phyloP scores from a whole-genome alignment of 805 yeast genomes.

The Candida coquimbonensis region DNA sequence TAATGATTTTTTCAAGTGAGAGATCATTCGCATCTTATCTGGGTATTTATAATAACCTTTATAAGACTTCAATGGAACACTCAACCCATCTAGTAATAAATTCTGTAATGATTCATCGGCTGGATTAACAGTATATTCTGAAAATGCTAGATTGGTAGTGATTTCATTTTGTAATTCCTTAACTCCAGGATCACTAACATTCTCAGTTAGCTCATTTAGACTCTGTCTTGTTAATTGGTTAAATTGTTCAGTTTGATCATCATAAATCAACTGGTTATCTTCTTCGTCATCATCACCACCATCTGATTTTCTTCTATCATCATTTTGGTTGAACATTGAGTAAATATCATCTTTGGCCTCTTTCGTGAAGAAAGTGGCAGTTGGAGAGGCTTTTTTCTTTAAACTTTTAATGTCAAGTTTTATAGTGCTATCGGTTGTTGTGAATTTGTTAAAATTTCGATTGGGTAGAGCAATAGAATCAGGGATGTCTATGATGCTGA shows the following conservation, averaged over 20 bases:
- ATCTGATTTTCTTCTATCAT: slow-evolving; percentile 22
- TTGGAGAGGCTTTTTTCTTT: slow-evolving; percentile 54
- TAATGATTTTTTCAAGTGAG: slow-evolving; percentile 30
- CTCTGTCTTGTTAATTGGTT: slow-evolving; percentile 14
- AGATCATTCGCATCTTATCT: slow-evolving; percentile 28
- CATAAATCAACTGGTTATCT: slow-evolving; percentile 19
- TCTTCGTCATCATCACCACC: slow-evolving; percentile 11
- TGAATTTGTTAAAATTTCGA: background rate
- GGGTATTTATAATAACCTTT: slow-evolving; percentile 26
- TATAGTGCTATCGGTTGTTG: slow-evolving; percentile 11
- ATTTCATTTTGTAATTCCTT: background rate
- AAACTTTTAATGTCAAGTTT: slow-evolving; percentile 10
- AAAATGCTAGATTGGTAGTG: background rate
- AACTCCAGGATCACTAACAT: slow-evolving; percentile 3
- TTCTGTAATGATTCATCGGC: slow-evolving; percentile 35
- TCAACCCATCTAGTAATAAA: slow-evolving; percentile 31
- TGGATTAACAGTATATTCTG: slow-evolving; percentile 33
- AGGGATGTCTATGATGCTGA: no score
- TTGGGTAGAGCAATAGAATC: no score
- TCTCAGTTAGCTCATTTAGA: slow-evolving; percentile 32
- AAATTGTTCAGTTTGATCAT: slow-evolving; percentile 30
- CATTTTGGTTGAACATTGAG: slow-evolving; percentile 64
- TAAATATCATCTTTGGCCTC: slow-evolving; percentile 69
- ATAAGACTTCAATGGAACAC: slow-evolving; percentile 29
- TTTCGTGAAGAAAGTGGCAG: slow-evolving; percentile 69